Conservation (phyloP, 768 basidiomycete genomes). For the Termitomyces sp. region DNA sequence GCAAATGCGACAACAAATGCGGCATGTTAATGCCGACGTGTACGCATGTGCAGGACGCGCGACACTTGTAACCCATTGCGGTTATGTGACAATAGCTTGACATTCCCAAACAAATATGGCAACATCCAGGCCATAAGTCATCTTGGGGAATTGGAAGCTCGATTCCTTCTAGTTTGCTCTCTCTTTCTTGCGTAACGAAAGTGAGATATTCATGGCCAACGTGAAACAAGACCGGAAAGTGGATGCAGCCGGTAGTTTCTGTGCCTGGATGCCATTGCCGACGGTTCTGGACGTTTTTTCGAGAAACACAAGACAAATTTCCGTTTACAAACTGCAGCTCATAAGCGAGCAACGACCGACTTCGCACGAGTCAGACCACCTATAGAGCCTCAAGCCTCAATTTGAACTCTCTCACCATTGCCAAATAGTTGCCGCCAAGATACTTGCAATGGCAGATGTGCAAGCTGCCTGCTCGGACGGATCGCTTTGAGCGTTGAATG, state of each 20-base stretch:
- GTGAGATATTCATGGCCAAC: neutral
- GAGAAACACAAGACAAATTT: neutral
- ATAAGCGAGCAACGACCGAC: neutral
- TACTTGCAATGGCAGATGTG: neutral
- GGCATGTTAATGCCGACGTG: constrained; percentile 13
- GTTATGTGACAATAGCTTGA: constrained; percentile 12
- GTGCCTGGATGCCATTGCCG: neutral
- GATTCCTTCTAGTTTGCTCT: neutral
- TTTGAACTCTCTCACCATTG: neutral
- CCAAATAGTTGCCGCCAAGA: neutral
- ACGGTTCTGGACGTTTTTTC: neutral
- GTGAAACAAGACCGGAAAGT: neutral
- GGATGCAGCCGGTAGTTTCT: neutral
- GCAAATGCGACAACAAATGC: constrained; percentile 3
- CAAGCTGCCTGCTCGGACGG: neutral
- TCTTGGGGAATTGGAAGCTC: neutral
- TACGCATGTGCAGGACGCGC: constrained; percentile 1
- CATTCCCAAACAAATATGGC: neutral
- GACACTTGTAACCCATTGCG: constrained; percentile 1
- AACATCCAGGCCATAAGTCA: neutral
- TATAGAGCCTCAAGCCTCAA: neutral
- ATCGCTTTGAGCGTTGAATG: neutral
- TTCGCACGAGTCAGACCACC: too few relatives aligned
- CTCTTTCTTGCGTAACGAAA: neutral
- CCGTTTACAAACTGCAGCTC: neutral